Percentiles rank a stretch among this genome's conserved stretches.
Evolutionary conservation across 2,329 filamentous ascomycete species (phyloP).

Genomic region (Colletotrichum somersetense): DNA sequence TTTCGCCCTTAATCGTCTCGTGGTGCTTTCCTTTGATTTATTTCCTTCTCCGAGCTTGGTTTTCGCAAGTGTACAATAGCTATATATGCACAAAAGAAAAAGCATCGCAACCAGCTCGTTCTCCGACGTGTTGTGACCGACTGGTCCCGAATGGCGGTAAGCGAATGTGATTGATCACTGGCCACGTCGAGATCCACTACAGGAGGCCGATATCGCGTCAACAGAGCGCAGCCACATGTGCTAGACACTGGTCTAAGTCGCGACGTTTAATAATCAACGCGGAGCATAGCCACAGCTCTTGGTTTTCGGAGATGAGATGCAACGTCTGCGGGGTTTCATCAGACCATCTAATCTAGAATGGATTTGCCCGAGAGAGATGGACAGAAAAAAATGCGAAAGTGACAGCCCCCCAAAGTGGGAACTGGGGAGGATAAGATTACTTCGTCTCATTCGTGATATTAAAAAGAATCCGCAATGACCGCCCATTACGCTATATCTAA

Average conservation of each 20-base stretch:
- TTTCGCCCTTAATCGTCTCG: not conserved
- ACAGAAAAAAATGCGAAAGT: conserved; percentile 30
- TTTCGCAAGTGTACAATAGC: conserved; percentile 21
- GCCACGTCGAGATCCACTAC: conserved; percentile 3
- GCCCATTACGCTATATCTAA: conserved; percentile 39
- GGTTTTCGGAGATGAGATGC: not conserved
- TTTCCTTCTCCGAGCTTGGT: not conserved
- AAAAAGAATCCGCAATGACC: conserved; percentile 29
- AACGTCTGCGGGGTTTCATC: not conserved
- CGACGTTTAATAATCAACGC: not conserved
- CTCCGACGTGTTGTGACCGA: not conserved
- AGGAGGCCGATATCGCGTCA: conserved; percentile 22
- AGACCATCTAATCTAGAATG: conserved; percentile 15
- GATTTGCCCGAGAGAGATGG: not conserved
- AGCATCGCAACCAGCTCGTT: not conserved
- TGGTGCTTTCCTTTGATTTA: not conserved
- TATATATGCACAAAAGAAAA: conserved; percentile 30
- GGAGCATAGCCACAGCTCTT: not conserved
- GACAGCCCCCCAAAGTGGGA: conserved; percentile 7
- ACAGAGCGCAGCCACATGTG: not conserved
- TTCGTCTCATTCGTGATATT: conserved; percentile 38
- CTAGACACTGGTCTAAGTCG: not conserved
- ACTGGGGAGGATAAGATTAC: conserved; percentile 9
- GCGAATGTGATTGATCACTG: conserved; percentile 6
- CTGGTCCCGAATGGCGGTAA: not conserved